Evolutionary conservation across 129 eudicot genomes (phyloP).

Genomic region (Arctium lappa): DNA sequence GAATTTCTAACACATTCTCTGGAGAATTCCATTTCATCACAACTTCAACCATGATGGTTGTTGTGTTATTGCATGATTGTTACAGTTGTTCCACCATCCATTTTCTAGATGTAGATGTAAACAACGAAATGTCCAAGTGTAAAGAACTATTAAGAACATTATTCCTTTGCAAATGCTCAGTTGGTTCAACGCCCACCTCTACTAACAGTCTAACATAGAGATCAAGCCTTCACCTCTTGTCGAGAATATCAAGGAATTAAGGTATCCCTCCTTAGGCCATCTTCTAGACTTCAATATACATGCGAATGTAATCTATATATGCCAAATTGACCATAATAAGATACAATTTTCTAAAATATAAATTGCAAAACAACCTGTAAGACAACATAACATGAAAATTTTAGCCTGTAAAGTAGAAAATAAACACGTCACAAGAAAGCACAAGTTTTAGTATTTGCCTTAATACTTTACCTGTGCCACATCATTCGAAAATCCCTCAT

Average conservation of each 20-base stretch:
- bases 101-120: not conserved
- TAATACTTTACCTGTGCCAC: slow-evolving; percentile 75
- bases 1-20: no score
- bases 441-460: not conserved
- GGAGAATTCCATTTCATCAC: no score
- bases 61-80: not conserved
- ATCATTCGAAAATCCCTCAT: slow-evolving; percentile 78
- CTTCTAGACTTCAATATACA: not conserved
- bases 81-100: not conserved
- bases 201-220: not conserved
- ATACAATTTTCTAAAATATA: not conserved
- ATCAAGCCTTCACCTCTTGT: not conserved
- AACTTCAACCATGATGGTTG: no score
- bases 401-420: slow-evolving; percentile 5
- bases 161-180: not conserved
- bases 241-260: not conserved
- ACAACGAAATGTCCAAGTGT: not conserved
- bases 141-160: not conserved
- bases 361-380: not conserved
- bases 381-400: not conserved
- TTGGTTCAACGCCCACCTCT: not conserved
- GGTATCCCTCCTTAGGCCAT: not conserved
- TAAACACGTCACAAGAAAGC: not conserved
- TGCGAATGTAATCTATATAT: not conserved
- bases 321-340: not conserved